Conservation (phyloP, 495 filamentous ascomycete species). For the Xylaria sp. region DNA sequence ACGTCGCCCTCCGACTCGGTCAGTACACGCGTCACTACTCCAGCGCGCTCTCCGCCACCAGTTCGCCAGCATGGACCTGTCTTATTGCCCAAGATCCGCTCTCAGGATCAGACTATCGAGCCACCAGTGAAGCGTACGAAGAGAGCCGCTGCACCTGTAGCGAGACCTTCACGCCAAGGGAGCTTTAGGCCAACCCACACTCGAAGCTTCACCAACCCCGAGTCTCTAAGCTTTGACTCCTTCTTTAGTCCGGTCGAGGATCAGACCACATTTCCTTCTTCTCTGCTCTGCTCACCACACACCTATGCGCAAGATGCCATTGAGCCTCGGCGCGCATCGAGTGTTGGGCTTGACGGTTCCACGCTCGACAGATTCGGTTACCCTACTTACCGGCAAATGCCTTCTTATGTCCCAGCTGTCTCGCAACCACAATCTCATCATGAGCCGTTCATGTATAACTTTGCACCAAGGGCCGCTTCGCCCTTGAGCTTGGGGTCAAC, state of each 20-base stretch:
- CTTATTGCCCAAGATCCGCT: slow-evolving; percentile 85
- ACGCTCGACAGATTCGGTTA: slow-evolving; percentile 74
- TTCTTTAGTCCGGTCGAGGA: slow-evolving; percentile 46
- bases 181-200: slow-evolving; percentile 58
- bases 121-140: slow-evolving; percentile 51
- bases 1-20: slow-evolving; percentile 79
- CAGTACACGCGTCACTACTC: slow-evolving; percentile 75
- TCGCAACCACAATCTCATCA: slow-evolving; percentile 45
- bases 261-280: slow-evolving; percentile 46
- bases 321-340: slow-evolving; percentile 67
- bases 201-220: slow-evolving; percentile 73
- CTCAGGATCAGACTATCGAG: slow-evolving; percentile 77
- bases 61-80: slow-evolving; percentile 80
- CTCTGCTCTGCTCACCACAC: slow-evolving; percentile 71
- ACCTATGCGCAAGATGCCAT: slow-evolving; percentile 61
- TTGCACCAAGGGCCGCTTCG: slow-evolving; percentile 56
- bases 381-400: slow-evolving; percentile 81
- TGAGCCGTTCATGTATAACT: slow-evolving; percentile 54
- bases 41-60: slow-evolving; percentile 68
- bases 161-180: slow-evolving; percentile 36
- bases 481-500: slow-evolving; percentile 55
- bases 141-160: slow-evolving; percentile 42
- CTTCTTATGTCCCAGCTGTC: slow-evolving; percentile 65
- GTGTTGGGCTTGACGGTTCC: slow-evolving; percentile 71
- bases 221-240: slow-evolving; percentile 59